Base-by-base conservation (phyloP, 768 basidiomycete genomes). In the Mycena amicta region DNA sequence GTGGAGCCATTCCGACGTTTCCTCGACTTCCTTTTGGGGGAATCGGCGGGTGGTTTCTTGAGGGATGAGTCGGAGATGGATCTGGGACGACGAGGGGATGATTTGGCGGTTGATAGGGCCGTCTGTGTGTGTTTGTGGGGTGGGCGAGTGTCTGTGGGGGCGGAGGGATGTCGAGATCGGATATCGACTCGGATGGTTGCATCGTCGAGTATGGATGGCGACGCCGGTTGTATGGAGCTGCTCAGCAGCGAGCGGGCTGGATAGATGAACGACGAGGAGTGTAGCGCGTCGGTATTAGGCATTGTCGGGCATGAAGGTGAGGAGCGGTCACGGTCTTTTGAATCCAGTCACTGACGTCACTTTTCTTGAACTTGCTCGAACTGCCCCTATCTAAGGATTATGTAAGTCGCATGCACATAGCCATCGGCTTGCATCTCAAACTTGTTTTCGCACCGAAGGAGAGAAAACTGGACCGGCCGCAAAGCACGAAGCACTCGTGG, bases 161-260 rank as follows among this genome's bases (percentile, higher is more conserved):
- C 25, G 3, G 54, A 49, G 31, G 45, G 16, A 25, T 43, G 56
- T 22, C 51, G 55, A 28, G 39, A 43, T 5, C 20, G 50, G 29
- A 62, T 27, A 26, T 62, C 60, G 13, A 23, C 41, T 18, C 33
- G 33, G 2, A 41, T 50, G 3, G 28, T 27, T 3, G 2, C 39
- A 5, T 53, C 58, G 31, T 20, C 25, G 47, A n/a, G 3, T 28
- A 22, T 30, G 1, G 27, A 5, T 4, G 56, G 58, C 5, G 47
- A 28, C 2, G 68, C 75, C 2, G 74, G 76, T 49, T 75, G 74
- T 23, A 78, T 76, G 30, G 66, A 62, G 16, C 73, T 70, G 26
- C 56, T 67, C 40, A 80, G 66, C 5, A 80, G 68, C 39, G 78
- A 78, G 53, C 70, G 76, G 25, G 77, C 71, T 0, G 78, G 78